Evolutionary conservation across 2,329 filamentous ascomycete species (phyloP), one percentile per base, ranked within the genome.

Genomic region (Claviceps citrina): DNA sequence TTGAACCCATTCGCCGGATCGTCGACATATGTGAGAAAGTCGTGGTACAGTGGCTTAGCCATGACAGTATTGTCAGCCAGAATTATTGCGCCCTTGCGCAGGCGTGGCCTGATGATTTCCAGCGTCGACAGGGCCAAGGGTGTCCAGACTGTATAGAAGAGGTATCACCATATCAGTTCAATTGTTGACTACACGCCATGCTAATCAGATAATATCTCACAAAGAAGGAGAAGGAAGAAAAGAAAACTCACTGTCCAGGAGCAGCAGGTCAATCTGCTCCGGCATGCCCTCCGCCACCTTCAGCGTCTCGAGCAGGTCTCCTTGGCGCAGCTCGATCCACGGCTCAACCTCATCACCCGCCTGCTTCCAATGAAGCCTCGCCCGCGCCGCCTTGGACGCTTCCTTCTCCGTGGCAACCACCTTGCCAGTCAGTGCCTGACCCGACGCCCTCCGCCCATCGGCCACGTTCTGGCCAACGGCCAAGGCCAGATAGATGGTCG

Each of bases 361-460:
- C 38, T 61, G 53, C 20, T 53, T 55, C 74, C 75, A 79, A 49
- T 78, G 54, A 46, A 61, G 54, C n/a, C 60, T 59, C 5, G 76
- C 74, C 36, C 51, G 54, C 3, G 46, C 56, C 0, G 71, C 71
- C 54, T 78, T 79, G 5, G 48, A 51, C 0, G 57, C 51, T 50
- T 79, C 75, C 20, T 75, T 67, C 54, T 79, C 75, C 0, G 75
- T 79, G 0, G 66, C 74, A 49, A 78, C 70, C 0, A 79, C 73
- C 30, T 31, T 49, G 13, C 39, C 53, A 39, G 10, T 53, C 13
- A 36, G 28, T 24, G 20, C 30, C 5, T 28, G 50, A 7, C 48
- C 25, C 7, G 36, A 37, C 13, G 32, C 26, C 4, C 9, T 31
- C 26, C 43, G 9, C 26, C 41, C 31, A 12, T 42, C 27, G 4